These are phyloP conservation scores for Colletotrichum ledebouriae DNA, from an alignment of 2,329 filamentous ascomycete genomes.

Conservation along the genomic window DNA sequence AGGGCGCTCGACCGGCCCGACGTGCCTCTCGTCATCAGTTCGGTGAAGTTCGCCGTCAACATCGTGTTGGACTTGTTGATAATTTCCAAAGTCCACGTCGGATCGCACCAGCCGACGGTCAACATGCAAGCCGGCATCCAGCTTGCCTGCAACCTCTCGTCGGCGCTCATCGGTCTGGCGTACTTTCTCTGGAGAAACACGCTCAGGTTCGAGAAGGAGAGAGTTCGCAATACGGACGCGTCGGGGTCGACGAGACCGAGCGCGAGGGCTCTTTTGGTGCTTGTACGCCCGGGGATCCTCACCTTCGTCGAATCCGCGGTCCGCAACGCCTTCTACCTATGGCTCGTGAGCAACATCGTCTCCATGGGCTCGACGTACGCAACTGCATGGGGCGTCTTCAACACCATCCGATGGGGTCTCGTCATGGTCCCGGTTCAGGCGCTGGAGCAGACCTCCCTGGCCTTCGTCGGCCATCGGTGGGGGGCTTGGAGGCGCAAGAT, in stretches of 20 bases:
- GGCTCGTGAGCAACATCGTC: constrained; percentile 76
- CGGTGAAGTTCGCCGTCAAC: constrained; percentile 73
- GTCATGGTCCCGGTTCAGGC: constrained; percentile 80
- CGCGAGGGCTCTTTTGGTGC: constrained; percentile 59
- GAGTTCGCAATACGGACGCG: constrained; percentile 11
- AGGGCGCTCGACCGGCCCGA: constrained; percentile 77
- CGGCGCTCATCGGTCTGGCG: constrained; percentile 66
- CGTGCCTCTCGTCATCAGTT: constrained; percentile 76
- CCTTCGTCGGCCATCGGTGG: constrained; percentile 78
- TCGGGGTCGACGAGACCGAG: constrained; percentile 52
- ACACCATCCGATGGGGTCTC: constrained; percentile 79
- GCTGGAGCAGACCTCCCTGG: constrained; percentile 73
- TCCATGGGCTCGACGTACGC: constrained; percentile 74
- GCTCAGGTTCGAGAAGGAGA: constrained; percentile 40
- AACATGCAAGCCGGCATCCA: constrained; percentile 75
- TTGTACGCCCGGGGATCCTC: constrained; percentile 69
- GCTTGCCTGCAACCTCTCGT: constrained; percentile 70
- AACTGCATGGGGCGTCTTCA: constrained; percentile 81
- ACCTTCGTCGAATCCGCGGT: constrained; percentile 76
- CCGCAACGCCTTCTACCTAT: constrained; percentile 78
- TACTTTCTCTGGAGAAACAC: constrained; percentile 70
- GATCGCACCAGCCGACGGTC: constrained; percentile 65
- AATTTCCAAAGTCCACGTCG: constrained; percentile 75
- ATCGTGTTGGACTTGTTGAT: constrained; percentile 76
- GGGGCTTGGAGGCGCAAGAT: constrained; percentile 60